Evolutionary conservation across 306 rosid species (phyloP), one percentile per base, ranked within the genome.

Genomic region (Gastrolobium bilobum): DNA sequence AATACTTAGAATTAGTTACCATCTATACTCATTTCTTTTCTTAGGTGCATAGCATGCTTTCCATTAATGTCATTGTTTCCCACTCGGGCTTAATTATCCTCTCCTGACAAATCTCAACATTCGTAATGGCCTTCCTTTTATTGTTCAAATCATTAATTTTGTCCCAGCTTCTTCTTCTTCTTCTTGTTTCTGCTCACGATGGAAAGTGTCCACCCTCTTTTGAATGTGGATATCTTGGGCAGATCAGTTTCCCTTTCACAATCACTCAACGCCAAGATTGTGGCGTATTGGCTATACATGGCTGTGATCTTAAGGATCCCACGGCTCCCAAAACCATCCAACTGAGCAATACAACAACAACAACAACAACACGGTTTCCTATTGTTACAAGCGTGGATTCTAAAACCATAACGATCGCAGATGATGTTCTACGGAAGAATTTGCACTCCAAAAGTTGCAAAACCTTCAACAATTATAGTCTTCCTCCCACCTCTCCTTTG

Each of bases 241-340:
- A 0, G 0, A 30, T 81, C 47, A 38, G 0, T 31, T 81, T 81
- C 30, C 90, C 90, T 35, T 86, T 79, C 58, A 76, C 65, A 31
- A 56, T 10, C 77, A 10, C 57, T 6, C 15, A 40, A 20, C 26
- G 26, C 26, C 26, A 20, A 20, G 26, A 20, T 1, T 20, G 26
- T 20, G 26, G 26, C 26, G 26, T 20, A 20, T 20, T 20, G 26
- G 26, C 26, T 20, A 20, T 20, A 20, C 26, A 20, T 20, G 26
- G 26, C 26, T 20, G 26, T 20, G 26, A 20, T 20, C 26, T 0
- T 20, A 20, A 20, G 26, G 26, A 20, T 20, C 26, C 26, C 26
- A 1, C 26, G 26, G 26, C 26, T 20, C 26, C 26, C 26, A 20
- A 20, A 20, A 20, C 26, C 26, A 20, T 20, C 26, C 26, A 20